phyloP scores from a whole-genome alignment of 441 rosid species.

The Erysimum pusillum region DNA sequence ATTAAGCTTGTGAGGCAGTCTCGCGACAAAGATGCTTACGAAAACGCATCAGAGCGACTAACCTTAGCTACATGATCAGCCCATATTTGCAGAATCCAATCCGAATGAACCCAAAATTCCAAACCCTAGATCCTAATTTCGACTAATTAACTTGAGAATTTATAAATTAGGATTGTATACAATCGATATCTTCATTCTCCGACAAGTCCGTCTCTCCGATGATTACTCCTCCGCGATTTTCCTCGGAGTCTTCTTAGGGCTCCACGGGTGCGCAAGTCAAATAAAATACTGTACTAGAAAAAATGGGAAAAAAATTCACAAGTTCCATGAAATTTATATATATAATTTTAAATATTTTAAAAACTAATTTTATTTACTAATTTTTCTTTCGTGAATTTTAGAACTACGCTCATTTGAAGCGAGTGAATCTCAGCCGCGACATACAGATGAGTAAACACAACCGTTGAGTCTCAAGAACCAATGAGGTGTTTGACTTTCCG shows the following conservation, averaged over 20 bases:
- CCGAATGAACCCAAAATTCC: conserved; percentile 8
- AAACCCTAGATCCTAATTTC: conserved; percentile 29
- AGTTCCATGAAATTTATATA: not conserved
- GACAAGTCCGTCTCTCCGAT: conserved; percentile 26
- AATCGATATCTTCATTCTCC: conserved; percentile 10
- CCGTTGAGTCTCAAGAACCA: conserved; percentile 12
- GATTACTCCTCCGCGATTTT: conserved; percentile 33
- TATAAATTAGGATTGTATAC: not conserved
- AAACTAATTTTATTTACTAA: not conserved
- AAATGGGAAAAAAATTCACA: not conserved
- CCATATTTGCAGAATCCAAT: conserved; percentile 18
- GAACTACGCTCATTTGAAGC: conserved; percentile 5
- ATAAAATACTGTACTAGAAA: not conserved
- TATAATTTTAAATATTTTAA: not conserved
- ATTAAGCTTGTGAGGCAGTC: not conserved
- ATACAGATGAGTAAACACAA: not conserved
- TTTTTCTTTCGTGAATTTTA: not conserved
- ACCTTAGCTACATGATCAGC: conserved; percentile 30
- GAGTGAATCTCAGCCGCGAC: not conserved
- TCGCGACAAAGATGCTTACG: conserved; percentile 11
- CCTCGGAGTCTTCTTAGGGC: conserved; percentile 26
- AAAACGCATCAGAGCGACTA: conserved; percentile 35
- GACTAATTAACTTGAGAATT: not conserved
- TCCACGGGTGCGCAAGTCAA: conserved; percentile 2
- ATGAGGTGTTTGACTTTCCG: conserved; percentile 5